Conservation (phyloP, 495 filamentous ascomycete species). For the Oleoguttula mirabilis region DNA sequence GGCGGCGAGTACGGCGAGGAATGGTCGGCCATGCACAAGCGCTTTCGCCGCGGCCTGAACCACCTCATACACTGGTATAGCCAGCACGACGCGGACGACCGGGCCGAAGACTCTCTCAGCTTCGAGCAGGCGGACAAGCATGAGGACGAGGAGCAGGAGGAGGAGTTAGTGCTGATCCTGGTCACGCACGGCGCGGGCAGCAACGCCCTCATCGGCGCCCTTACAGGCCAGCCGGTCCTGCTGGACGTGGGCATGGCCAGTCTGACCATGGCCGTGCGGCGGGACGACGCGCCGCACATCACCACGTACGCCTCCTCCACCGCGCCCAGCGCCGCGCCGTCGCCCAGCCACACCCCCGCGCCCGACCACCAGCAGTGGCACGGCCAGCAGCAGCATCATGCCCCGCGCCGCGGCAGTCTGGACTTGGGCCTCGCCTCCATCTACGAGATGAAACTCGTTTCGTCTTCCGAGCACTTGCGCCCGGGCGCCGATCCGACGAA, state of each 20-base stretch:
- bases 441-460: constrained; percentile 66
- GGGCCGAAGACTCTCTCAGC: constrained; percentile 20
- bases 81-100: constrained; percentile 34
- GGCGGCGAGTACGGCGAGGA: constrained; percentile 86
- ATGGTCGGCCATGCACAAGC: constrained; percentile 86
- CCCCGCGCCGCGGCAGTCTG: constrained; percentile 23
- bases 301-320: neutral
- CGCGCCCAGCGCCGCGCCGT: neutral
- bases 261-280: constrained; percentile 75
- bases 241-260: constrained; percentile 83
- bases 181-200: constrained; percentile 97
- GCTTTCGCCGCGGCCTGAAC: constrained; percentile 66
- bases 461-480: constrained; percentile 71
- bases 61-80: constrained; percentile 74
- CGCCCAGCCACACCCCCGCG: neutral
- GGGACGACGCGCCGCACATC: constrained; percentile 29
- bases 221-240: constrained; percentile 79
- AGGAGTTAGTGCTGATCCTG: constrained; percentile 72
- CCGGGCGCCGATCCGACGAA: constrained; percentile 32
- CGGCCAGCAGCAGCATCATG: no score
- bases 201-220: constrained; percentile 84
- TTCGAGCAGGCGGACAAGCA: constrained; percentile 17
- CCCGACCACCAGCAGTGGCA: constrained; percentile 1
- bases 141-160: constrained; percentile 42
- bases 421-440: constrained; percentile 39